Conservation (phyloP, 805 yeast genomes). For the Candida koratica region DNA sequence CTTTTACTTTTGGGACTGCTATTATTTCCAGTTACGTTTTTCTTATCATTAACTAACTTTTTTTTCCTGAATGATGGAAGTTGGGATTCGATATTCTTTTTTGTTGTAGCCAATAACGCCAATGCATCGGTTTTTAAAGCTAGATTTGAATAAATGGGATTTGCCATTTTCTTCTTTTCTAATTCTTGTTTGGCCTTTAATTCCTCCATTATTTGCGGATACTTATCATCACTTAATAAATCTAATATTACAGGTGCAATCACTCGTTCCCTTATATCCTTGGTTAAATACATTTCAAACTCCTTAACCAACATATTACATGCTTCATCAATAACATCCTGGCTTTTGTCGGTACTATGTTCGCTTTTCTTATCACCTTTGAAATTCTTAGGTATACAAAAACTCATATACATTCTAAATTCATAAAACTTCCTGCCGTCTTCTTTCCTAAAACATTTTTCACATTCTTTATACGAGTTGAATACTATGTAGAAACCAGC, state of each 20-base stretch:
- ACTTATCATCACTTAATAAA: slow-evolving; percentile 53
- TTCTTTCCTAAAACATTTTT: slow-evolving; percentile 53
- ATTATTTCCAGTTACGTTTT: slow-evolving; percentile 19
- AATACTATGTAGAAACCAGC: slow-evolving; percentile 73
- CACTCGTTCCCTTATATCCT: slow-evolving; percentile 70
- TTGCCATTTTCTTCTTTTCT: slow-evolving; percentile 16
- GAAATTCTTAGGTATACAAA: slow-evolving; percentile 48
- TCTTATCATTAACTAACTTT: slow-evolving; percentile 23
- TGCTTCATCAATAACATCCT: slow-evolving; percentile 53
- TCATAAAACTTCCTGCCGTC: slow-evolving; percentile 53
- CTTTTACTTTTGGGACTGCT: slow-evolving; percentile 17
- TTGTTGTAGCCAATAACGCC: slow-evolving; percentile 21
- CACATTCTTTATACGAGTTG: slow-evolving; percentile 54
- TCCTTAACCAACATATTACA: slow-evolving; percentile 57
- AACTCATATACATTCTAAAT: slow-evolving; percentile 54
- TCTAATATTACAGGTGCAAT: slow-evolving; percentile 68
- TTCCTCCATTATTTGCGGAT: slow-evolving; percentile 45
- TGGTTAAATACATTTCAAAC: slow-evolving; percentile 55
- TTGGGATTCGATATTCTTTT: slow-evolving; percentile 11
- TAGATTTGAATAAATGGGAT: slow-evolving; percentile 13
- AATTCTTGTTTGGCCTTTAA: slow-evolving; percentile 27
- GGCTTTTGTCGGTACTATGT: slow-evolving; percentile 11
- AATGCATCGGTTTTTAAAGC: slow-evolving; percentile 25
- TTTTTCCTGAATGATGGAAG: slow-evolving; percentile 37
- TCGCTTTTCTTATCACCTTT: slow-evolving; percentile 11